Conservation (phyloP, 495 filamentous ascomycete species). For the Penicillium dipodomyicola region DNA sequence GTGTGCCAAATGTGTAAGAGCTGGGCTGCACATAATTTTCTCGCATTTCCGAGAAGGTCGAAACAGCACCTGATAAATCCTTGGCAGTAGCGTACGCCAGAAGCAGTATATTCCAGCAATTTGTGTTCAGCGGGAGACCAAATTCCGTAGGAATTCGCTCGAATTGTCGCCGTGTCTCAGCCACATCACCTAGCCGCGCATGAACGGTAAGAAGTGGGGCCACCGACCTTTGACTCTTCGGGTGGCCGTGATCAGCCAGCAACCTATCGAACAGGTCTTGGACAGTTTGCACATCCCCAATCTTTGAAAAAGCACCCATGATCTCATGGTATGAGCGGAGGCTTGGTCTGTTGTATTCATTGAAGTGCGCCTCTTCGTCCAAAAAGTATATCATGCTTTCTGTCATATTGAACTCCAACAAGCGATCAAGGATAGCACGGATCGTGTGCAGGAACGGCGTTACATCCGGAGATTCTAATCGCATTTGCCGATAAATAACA, state of each 20-base stretch:
- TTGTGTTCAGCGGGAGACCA: conserved; percentile 49
- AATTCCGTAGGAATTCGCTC: conserved; percentile 53
- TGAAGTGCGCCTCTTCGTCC: conserved; percentile 43
- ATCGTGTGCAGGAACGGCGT: conserved; percentile 21
- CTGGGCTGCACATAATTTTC: conserved; percentile 46
- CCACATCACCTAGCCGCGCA: conserved; percentile 60
- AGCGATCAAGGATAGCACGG: conserved; percentile 24
- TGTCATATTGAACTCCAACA: conserved; percentile 30
- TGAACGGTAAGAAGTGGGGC: conserved; percentile 62
- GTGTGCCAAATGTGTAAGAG: conserved; percentile 60
- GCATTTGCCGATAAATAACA: conserved; percentile 43
- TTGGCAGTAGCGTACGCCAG: conserved; percentile 63
- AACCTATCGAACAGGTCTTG: conserved; percentile 34
- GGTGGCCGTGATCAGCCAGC: conserved; percentile 37
- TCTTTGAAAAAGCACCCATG: conserved; percentile 31
- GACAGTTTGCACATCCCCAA: conserved; percentile 32
- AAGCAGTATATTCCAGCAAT: conserved; percentile 75
- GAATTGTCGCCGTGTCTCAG: conserved; percentile 58
- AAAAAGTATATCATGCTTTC: conserved; percentile 50
- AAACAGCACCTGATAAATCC: conserved; percentile 62
- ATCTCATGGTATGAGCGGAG: conserved; percentile 31
- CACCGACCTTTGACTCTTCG: conserved; percentile 32
- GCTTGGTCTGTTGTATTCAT: conserved; percentile 21
- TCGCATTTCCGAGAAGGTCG: conserved; percentile 57
- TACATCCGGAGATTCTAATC: conserved; percentile 26